phyloP scores from a whole-genome alignment of 2,329 filamentous ascomycete genomes.

The Exophiala sp. region DNA sequence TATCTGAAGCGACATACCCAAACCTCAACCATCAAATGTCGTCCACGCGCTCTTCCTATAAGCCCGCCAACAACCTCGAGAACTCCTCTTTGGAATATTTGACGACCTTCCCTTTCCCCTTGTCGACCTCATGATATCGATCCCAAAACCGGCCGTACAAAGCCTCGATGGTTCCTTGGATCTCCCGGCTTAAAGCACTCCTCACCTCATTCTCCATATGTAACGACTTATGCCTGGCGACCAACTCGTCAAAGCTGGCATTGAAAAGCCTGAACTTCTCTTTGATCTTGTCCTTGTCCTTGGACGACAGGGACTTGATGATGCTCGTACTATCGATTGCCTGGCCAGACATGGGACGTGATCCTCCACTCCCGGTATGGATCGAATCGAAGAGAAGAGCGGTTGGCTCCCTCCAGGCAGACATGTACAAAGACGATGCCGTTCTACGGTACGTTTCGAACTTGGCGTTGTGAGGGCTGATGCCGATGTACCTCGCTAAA shows the following conservation, averaged over 20 bases:
- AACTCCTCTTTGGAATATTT: slow-evolving; percentile 91
- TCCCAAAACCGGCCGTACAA: slow-evolving; percentile 96
- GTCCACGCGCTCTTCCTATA: slow-evolving; percentile 28
- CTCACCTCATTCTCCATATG: slow-evolving; percentile 91
- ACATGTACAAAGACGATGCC: slow-evolving; percentile 74
- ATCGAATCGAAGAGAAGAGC: slow-evolving; percentile 84
- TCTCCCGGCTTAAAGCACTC: slow-evolving; percentile 72
- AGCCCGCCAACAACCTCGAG: slow-evolving; percentile 55
- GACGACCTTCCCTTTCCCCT: slow-evolving; percentile 96
- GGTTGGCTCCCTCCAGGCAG: slow-evolving; percentile 84
- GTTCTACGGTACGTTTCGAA: slow-evolving; percentile 87
- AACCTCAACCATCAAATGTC: no score
- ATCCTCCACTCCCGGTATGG: slow-evolving; percentile 63
- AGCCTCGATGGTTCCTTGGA: slow-evolving; percentile 88
- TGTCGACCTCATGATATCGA: slow-evolving; percentile 94
- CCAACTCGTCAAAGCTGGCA: slow-evolving; percentile 80
- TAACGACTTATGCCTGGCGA: slow-evolving; percentile 74
- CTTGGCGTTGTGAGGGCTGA: slow-evolving; percentile 59
- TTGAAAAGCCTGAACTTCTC: slow-evolving; percentile 95
- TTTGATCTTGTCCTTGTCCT: slow-evolving; percentile 95
- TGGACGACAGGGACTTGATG: slow-evolving; percentile 76
- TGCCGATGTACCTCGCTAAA: slow-evolving; percentile 64
- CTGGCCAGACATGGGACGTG: slow-evolving; percentile 65
- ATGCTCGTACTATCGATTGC: slow-evolving; percentile 73
- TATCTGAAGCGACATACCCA: no score